A percentile compares a stretch with the other conserved stretches of the same genome.
Conservation (phyloP, 1,284 basidiomycete genomes). For the Irpex sp. region DNA sequence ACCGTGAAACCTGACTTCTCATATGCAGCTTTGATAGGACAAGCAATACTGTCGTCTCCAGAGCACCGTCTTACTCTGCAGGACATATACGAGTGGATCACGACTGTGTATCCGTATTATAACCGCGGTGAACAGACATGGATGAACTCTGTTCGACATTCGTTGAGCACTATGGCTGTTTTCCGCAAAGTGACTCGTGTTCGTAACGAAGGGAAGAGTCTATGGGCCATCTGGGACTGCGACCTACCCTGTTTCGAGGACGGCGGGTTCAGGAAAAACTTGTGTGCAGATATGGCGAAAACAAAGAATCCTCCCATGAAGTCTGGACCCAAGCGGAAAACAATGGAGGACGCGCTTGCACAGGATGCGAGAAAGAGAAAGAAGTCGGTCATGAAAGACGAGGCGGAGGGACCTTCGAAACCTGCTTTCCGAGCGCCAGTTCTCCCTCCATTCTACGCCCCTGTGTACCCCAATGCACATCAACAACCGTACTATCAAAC, state of each 20-base stretch:
- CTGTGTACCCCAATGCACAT: conserved; percentile 53
- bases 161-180: conserved; percentile 78
- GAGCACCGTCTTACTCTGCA: conserved; percentile 86
- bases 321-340: conserved; percentile 19
- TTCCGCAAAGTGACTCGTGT: conserved; percentile 71
- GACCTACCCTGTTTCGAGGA: conserved; percentile 68
- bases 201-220: conserved; percentile 63
- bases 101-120: conserved; percentile 90
- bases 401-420: not conserved
- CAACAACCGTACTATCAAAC: conserved; percentile 69
- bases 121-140: conserved; percentile 92
- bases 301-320: conserved; percentile 31
- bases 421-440: conserved; percentile 30
- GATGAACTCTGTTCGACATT: conserved; percentile 91
- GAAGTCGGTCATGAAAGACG: conserved; percentile 27
- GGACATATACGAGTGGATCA: conserved; percentile 96
- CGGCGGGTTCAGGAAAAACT: conserved; percentile 66
- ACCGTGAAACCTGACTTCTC: conserved; percentile 77
- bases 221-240: conserved; percentile 75
- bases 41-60: conserved; percentile 85
- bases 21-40: conserved; percentile 94
- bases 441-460: conserved; percentile 50
- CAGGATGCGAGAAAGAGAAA: conserved; percentile 50
- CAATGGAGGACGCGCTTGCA: conserved; percentile 15
- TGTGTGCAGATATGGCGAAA: conserved; percentile 60